Percentiles rank a stretch among this genome's conserved stretches.
Conservation (phyloP, 202 grass and related monocot species). For the Setaria viridis region DNA sequence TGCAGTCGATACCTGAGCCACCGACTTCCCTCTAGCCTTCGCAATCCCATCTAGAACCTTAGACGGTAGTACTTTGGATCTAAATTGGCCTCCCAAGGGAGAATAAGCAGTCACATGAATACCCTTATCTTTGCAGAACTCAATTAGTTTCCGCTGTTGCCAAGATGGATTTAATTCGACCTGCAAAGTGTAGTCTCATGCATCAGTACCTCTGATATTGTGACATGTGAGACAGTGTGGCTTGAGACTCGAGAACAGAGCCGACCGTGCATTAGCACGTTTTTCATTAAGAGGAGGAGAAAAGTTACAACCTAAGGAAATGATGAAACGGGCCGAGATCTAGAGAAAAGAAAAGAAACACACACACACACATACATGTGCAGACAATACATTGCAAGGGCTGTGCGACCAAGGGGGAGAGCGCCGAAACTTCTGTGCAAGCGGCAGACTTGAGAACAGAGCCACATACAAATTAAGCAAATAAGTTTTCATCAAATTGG, state of each 20-base stretch:
- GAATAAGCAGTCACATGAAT: constrained; percentile 63
- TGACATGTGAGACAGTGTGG: constrained; percentile 28
- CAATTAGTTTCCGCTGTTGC: constrained; percentile 62
- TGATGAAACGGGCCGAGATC: no score
- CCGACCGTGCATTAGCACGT: no score
- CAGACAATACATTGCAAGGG: no score
- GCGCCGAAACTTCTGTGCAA: no score
- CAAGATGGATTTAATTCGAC: constrained; percentile 66
- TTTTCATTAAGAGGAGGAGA: no score
- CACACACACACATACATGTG: no score
- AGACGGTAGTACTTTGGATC: constrained; percentile 43
- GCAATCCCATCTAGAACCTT: constrained; percentile 56
- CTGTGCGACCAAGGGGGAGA: no score
- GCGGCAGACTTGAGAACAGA: constrained; percentile 6
- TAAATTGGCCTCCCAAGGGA: constrained; percentile 57
- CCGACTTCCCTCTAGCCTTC: constrained; percentile 51
- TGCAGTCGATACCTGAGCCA: constrained; percentile 53
- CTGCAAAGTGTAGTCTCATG: constrained; percentile 28
- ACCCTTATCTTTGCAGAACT: constrained; percentile 52
- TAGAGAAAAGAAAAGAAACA: no score
- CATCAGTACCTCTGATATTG: not conserved
- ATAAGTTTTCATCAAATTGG: constrained; percentile 32
- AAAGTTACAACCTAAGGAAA: no score
- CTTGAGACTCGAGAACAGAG: not conserved
- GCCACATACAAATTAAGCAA: not conserved